A percentile compares a stretch with the other conserved stretches of the same genome.
phyloP scores from a whole-genome alignment of 352 stramenopile genomes.

The Pythium sukuiense region DNA sequence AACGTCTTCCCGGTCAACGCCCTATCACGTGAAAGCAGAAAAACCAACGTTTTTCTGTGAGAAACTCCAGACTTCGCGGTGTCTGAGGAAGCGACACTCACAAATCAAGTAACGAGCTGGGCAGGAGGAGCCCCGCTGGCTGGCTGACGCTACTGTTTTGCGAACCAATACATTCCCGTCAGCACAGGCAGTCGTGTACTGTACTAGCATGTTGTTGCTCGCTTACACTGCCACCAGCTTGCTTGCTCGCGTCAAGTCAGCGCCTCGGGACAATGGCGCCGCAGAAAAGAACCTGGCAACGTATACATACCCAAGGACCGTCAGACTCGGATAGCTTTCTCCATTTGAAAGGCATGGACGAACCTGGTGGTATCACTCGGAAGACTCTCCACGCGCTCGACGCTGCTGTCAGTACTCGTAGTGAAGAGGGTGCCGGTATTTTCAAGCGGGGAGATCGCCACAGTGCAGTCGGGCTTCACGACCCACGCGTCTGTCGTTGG shows the following conservation, averaged over 20 bases:
- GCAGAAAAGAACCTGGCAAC: not conserved
- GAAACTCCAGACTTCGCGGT: no score
- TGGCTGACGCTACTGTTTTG: not conserved
- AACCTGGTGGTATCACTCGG: not conserved
- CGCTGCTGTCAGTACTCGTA: not conserved
- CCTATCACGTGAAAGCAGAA: not conserved
- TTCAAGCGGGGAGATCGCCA: not conserved
- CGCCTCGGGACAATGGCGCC: not conserved
- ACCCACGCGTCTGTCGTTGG: not conserved
- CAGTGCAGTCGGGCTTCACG: not conserved
- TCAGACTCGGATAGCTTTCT: no score
- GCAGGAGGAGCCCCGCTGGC: not conserved
- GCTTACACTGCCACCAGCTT: not conserved
- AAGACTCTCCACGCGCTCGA: not conserved
- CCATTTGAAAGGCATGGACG: not conserved
- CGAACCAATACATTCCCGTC: not conserved
- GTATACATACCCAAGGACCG: not conserved
- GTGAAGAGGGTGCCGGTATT: no score
- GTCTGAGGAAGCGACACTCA: not conserved
- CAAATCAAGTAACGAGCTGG: not conserved
- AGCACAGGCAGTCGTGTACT: no score
- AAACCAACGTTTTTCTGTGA: not conserved
- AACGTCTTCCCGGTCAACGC: no score
- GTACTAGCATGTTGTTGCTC: no score
- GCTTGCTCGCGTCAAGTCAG: not conserved